Base-by-base conservation (phyloP, 306 rosid genomes). In the Vigna hirtella region DNA sequence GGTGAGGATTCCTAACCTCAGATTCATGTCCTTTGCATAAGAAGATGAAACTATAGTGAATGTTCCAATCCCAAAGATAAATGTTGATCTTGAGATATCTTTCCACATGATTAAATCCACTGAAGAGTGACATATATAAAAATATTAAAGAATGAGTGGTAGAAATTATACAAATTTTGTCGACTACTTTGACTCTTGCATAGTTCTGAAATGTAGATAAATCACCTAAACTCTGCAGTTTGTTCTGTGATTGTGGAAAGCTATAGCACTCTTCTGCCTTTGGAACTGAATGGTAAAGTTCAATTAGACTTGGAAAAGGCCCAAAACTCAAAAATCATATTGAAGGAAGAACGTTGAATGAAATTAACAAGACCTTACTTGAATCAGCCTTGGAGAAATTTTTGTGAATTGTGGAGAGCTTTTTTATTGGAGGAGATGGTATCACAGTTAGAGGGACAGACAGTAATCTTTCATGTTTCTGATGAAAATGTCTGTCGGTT, bases 71-170 rank as follows among this genome's bases (percentile, higher is more conserved):
- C 93, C 94, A 24, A 90, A 88, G 51, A 86, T 87, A 76, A 90
- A 87, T 55, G 86, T 89, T 18, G 98, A 90, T 89, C 91, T 88
- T 64, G 90, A 84, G 71, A 89, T 79, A 32, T 90, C 96, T 75
- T 83, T 93, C 98, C 98, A 93, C 98, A 90, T 89, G 70, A 89
- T 72, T 56, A 93, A 86, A 81, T 89, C 98, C 79, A 88, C 98
- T 93, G 89, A 38, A 61, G 70, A 66, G 16, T 14, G 24, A 74
- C 67, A 66, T 47, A 18, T 18, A 24, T 10, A 71, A 63, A 59
- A 59, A 14, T 28, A 59, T 59, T 14, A 28, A 73, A 38, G 48
- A 72, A 34, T 20, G 17, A 69, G 66, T 50, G 30, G 56, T 8
- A 56, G 34, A 73, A 55, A 57, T 22, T 73, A 32, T 48, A 63